Conservation (phyloP, 2,329 filamentous ascomycete genomes). For the Diaporthe sp. region DNA sequence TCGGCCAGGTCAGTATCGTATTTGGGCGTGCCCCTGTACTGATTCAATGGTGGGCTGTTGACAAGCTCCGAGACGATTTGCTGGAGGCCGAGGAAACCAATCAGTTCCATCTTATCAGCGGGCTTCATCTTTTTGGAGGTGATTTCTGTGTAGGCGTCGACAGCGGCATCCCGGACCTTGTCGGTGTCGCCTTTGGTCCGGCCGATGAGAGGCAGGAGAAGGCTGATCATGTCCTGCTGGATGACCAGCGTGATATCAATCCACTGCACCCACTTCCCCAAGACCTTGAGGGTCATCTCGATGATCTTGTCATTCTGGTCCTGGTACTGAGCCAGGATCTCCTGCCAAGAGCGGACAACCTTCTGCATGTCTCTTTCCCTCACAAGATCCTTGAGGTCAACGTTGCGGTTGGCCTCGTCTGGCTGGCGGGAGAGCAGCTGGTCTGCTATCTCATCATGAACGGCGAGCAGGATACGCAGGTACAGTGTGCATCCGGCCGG, state of each 20-base stretch:
- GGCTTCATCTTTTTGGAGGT: constrained; percentile 98
- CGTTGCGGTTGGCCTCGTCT: constrained; percentile 85
- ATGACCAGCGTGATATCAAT: constrained; percentile 96
- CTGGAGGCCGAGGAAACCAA: constrained; percentile 87
- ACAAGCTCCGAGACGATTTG: constrained; percentile 89
- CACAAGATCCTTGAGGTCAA: constrained; percentile 89
- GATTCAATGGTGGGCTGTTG: constrained; percentile 81
- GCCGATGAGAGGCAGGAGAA: constrained; percentile 89
- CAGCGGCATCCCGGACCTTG: constrained; percentile 87
- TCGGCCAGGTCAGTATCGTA: constrained; percentile 98
- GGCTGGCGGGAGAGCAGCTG: constrained; percentile 83
- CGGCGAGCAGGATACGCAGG: constrained; percentile 85
- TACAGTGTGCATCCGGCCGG: constrained; percentile 84
- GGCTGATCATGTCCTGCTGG: constrained; percentile 85
- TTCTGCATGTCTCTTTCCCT: constrained; percentile 88
- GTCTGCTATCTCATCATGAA: constrained; percentile 98
- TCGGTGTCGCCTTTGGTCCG: constrained; percentile 75
- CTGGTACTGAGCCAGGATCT: constrained; percentile 83
- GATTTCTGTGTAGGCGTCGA: constrained; percentile 95
- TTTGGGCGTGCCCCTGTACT: constrained; percentile 81
- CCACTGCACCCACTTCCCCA: constrained; percentile 99
- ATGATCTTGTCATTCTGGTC: constrained; percentile 77
- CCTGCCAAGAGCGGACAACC: constrained; percentile 90
- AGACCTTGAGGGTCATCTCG: constrained; percentile 89
- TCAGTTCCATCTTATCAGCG: constrained; percentile 92